Evolutionary conservation across 352 stramenopile species (phyloP).

Genomic region (Pythium chondricola): DNA sequence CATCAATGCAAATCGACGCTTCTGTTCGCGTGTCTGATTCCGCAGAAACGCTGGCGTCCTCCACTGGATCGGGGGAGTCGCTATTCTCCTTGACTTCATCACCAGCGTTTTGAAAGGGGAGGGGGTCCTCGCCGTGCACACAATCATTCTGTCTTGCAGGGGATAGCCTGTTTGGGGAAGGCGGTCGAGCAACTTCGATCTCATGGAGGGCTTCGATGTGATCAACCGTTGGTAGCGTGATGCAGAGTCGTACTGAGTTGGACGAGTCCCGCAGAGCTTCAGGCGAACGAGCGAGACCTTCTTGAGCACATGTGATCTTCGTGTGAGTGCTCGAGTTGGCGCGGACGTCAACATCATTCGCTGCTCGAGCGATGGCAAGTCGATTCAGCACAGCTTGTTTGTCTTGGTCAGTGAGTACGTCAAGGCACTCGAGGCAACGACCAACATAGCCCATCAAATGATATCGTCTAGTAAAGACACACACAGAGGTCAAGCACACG

Average conservation of each 20-base stretch:
- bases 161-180: background rate
- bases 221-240: conserved; percentile 19
- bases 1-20: background rate
- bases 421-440: conserved; percentile 14
- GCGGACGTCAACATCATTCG: too few species aligned
- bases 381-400: background rate
- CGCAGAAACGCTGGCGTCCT: too few species aligned
- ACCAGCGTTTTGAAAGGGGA: background rate
- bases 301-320: background rate
- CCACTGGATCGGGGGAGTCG: too few species aligned
- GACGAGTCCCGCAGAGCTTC: too few species aligned
- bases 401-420: conserved; percentile 5
- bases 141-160: too few species aligned
- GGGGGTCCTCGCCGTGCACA: too few species aligned
- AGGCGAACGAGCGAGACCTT: background rate
- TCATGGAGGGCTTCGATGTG: conserved; percentile 7
- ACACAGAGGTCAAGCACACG: background rate
- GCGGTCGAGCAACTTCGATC: background rate
- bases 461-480: background rate
- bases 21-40: background rate
- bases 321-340: background rate
- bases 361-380: too few species aligned
- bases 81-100: background rate
- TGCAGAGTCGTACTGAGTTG: conserved; percentile 7
- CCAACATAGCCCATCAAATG: conserved; percentile 14